Evolutionary conservation across 164 flowering plant species (phyloP).

Genomic region (Houttuynia cordata): DNA sequence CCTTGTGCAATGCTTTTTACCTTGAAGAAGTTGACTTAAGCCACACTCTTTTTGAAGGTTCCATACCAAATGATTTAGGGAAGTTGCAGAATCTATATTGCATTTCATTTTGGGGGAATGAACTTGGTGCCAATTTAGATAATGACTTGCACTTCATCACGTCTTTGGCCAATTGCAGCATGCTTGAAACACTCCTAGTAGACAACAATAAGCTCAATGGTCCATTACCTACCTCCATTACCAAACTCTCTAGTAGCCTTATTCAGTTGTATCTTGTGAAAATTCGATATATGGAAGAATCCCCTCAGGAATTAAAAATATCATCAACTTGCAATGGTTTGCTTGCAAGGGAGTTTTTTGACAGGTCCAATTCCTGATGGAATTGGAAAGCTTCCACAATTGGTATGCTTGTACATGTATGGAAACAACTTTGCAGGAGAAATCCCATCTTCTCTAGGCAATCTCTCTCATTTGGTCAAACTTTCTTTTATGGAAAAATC

Average conservation of each 20-base stretch:
- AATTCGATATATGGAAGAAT: no score
- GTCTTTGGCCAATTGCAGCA: slow-evolving; percentile 4
- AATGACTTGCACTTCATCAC: background rate
- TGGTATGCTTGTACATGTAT: background rate
- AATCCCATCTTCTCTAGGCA: slow-evolving; percentile 2
- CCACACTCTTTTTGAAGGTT: slow-evolving; percentile 2
- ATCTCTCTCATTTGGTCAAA: background rate
- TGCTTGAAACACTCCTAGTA: background rate
- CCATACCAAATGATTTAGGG: slow-evolving; percentile 2
- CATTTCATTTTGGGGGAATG: background rate
- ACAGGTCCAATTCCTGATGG: slow-evolving; percentile 1
- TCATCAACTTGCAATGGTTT: background rate
- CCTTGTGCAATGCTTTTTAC: slow-evolving; percentile 1
- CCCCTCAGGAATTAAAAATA: slow-evolving; percentile 1
- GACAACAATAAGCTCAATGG: background rate
- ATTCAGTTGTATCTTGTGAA: background rate
- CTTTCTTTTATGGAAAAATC: background rate
- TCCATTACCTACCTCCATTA: background rate
- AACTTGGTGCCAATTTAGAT: background rate
- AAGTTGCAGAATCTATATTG: background rate
- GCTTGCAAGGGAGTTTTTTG: background rate
- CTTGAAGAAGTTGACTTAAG: background rate
- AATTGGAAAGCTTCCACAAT: slow-evolving; percentile 1
- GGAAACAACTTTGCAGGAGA: background rate
- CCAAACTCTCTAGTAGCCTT: background rate